Percentiles rank a stretch among this genome's conserved stretches.
Conservation (phyloP, 768 basidiomycete species). For the Rhodotorula kratochvilovae region DNA sequence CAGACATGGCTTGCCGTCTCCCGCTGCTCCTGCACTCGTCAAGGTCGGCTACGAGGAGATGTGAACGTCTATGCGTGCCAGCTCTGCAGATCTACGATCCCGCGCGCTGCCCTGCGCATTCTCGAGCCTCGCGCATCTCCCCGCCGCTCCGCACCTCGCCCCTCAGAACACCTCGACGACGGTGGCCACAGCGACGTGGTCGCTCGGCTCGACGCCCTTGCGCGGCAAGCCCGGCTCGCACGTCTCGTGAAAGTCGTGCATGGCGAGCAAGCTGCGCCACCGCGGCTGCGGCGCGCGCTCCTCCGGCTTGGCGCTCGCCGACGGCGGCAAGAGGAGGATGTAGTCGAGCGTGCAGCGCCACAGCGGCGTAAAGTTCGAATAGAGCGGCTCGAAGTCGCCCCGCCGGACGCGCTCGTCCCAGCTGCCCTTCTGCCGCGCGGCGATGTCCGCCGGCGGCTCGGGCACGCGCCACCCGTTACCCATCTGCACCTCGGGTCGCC, state of each 20-base stretch:
- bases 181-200: conserved; percentile 74
- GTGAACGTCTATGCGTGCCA: no score
- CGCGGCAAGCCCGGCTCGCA: conserved; percentile 73
- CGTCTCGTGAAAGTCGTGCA: conserved; percentile 56
- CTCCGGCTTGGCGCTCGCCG: conserved; percentile 22
- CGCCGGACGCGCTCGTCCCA: conserved; percentile 44
- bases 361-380: conserved; percentile 30
- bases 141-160: no score
- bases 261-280: conserved; percentile 57
- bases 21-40: no score
- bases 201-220: conserved; percentile 72
- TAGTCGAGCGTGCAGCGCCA: conserved; percentile 52
- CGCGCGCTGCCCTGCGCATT: no score
- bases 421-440: conserved; percentile 45
- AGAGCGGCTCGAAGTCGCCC: conserved; percentile 38
- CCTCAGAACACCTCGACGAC: conserved; percentile 52
- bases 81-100: no score
- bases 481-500: conserved; percentile 34
- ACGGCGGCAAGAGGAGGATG: conserved; percentile 61
- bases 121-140: no score
- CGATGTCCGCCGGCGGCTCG: conserved; percentile 63
- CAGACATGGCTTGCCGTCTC: no score
- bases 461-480: conserved; percentile 41
- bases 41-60: no score
- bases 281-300: background rate